Evolutionary conservation across 2,329 filamentous ascomycete species (phyloP).

Genomic region (Apiospora phragmitis): DNA sequence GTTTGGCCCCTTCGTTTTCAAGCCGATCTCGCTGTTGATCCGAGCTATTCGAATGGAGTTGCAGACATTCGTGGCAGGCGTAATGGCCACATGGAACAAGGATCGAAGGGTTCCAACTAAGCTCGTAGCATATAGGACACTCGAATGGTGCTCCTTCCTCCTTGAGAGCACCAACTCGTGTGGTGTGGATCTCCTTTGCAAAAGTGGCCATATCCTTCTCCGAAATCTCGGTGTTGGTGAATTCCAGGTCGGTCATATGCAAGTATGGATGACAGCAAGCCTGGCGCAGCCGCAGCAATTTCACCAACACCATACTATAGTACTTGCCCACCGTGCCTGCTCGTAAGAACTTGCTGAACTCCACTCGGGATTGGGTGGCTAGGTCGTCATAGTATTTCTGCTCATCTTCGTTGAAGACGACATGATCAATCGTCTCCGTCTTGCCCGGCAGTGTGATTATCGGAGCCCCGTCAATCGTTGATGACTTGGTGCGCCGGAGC

Average conservation of each 20-base stretch:
- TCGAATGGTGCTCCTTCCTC: slow-evolving; percentile 59
- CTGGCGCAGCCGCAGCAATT: slow-evolving; percentile 78
- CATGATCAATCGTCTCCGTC: slow-evolving; percentile 59
- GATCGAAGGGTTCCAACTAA: slow-evolving; percentile 71
- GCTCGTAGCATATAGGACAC: slow-evolving; percentile 83
- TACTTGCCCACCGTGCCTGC: slow-evolving; percentile 57
- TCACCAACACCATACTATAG: slow-evolving; percentile 78
- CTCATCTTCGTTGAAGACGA: slow-evolving; percentile 68
- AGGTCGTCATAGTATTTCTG: slow-evolving; percentile 63
- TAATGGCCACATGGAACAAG: slow-evolving; percentile 83
- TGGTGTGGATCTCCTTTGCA: slow-evolving; percentile 58
- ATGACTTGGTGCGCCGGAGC: slow-evolving; percentile 79
- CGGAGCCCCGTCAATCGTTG: slow-evolving; percentile 75
- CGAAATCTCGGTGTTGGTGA: slow-evolving; percentile 44
- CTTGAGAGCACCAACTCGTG: slow-evolving; percentile 68
- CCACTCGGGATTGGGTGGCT: slow-evolving; percentile 33
- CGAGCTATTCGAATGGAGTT: slow-evolving; percentile 64
- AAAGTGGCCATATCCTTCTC: slow-evolving; percentile 38
- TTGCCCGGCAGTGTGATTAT: slow-evolving; percentile 70
- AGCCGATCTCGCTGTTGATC: slow-evolving; percentile 54
- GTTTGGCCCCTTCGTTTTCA: slow-evolving; percentile 56
- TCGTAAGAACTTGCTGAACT: slow-evolving; percentile 30
- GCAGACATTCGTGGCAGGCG: slow-evolving; percentile 75
- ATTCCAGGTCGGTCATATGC: slow-evolving; percentile 47
- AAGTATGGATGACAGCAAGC: slow-evolving; percentile 79